A percentile compares a stretch with the other conserved stretches of the same genome.
These are phyloP conservation scores for Agrostemma githago DNA, from an alignment of 148 eudicot species.

Conservation along the genomic window DNA sequence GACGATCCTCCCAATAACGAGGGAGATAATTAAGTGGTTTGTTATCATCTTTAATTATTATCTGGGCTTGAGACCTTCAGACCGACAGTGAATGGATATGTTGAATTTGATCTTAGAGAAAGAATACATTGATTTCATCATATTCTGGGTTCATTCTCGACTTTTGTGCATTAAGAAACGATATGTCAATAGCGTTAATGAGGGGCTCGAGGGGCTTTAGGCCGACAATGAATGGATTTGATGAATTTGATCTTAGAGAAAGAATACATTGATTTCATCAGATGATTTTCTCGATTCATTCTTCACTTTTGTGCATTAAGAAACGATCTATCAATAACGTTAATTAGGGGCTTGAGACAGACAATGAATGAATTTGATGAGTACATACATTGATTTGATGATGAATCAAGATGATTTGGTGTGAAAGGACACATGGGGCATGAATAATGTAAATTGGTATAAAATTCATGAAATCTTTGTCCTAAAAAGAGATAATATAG, in stretches of 20 bases:
- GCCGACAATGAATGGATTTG: too few species aligned
- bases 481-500: constrained; percentile 20
- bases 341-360: too few species aligned
- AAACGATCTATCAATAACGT: too few species aligned
- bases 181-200: too few species aligned
- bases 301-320: too few species aligned
- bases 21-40: too few species aligned
- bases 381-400: neutral
- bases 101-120: neutral
- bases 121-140: neutral
- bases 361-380: too few species aligned
- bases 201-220: neutral
- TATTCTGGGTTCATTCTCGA: too few species aligned
- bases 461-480: constrained; percentile 6
- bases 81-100: neutral
- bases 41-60: too few species aligned
- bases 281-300: too few species aligned
- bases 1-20: too few species aligned
- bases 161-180: too few species aligned
- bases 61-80: neutral
- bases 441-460: neutral
- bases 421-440: neutral
- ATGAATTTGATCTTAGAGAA: neutral
- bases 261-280: neutral
- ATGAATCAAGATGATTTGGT: constrained; percentile 1